A percentile compares a stretch with the other conserved stretches of the same genome.
phyloP scores from a whole-genome alignment of 768 basidiomycete genomes.

The Pholiota conissans region DNA sequence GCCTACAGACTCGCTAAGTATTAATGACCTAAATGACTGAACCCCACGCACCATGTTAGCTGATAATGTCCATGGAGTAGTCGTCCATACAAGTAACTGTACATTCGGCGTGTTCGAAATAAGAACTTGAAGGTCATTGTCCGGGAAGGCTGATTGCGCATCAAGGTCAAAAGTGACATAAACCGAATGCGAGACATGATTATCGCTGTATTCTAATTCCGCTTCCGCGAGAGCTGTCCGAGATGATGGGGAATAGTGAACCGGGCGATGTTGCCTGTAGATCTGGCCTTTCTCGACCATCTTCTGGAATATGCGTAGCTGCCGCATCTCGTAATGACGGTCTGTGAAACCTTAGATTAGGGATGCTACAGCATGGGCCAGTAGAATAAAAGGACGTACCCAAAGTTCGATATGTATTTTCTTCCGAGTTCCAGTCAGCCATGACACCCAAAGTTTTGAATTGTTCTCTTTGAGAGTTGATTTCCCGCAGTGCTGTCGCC shows the following conservation, averaged over 20 bases:
- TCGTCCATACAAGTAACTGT: constrained; percentile 88
- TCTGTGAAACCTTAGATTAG: constrained; percentile 54
- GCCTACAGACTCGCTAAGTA: constrained; percentile 47
- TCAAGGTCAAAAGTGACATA: constrained; percentile 81
- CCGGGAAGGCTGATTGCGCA: constrained; percentile 17
- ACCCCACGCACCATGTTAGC: constrained; percentile 79
- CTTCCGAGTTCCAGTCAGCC: constrained; percentile 78
- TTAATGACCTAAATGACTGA: not conserved
- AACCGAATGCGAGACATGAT: constrained; percentile 85
- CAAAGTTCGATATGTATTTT: constrained; percentile 80
- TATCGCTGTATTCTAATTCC: constrained; percentile 87
- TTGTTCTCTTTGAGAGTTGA: constrained; percentile 74
- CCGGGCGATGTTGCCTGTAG: constrained; percentile 84
- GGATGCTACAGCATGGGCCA: not conserved
- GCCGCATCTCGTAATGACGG: constrained; percentile 83
- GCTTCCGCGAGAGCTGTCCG: constrained; percentile 94
- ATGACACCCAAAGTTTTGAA: constrained; percentile 85
- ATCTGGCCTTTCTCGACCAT: constrained; percentile 92
- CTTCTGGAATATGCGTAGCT: constrained; percentile 77
- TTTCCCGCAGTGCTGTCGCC: constrained; percentile 69
- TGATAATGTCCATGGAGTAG: constrained; percentile 95
- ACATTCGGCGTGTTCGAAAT: constrained; percentile 33
- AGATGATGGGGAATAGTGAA: constrained; percentile 94
- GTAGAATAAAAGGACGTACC: constrained; percentile 45
- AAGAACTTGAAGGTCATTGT: constrained; percentile 29